Conservation (phyloP, 2,329 filamentous ascomycete genomes). For the Raffaelea arxii region DNA sequence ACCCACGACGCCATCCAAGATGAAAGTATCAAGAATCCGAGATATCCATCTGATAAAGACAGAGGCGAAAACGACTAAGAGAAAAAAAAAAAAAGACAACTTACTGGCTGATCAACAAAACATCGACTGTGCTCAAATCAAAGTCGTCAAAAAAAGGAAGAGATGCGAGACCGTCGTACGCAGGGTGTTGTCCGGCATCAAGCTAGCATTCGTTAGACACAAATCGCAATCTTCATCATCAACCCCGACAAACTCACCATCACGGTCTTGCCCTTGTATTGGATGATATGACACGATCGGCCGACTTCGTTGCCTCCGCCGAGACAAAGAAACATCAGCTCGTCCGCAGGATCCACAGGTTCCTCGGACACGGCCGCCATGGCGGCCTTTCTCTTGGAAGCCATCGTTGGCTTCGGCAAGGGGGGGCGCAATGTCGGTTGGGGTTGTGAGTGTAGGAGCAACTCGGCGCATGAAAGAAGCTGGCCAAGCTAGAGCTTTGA, state of each 20-base stretch:
- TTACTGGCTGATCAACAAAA: constrained; percentile 99
- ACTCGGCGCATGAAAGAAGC: too few species aligned
- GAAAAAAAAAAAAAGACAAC: constrained; percentile 22
- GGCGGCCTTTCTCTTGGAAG: constrained; percentile 85
- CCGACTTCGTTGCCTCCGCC: constrained; percentile 97
- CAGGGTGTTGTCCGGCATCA: constrained; percentile 93
- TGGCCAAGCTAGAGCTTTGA: too few species aligned
- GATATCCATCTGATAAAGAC: background rate
- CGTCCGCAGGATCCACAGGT: constrained; percentile 84
- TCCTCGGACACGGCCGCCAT: constrained; percentile 68
- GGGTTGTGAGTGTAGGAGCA: too few species aligned
- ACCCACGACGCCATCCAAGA: background rate
- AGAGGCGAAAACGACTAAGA: background rate
- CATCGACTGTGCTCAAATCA: constrained; percentile 91
- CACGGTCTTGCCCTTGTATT: constrained; percentile 98
- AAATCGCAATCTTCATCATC: too few species aligned
- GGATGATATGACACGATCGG: constrained; percentile 91
- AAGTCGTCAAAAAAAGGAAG: constrained; percentile 98
- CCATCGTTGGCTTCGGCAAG: too few species aligned
- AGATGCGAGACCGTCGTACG: constrained; percentile 85
- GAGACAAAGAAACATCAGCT: constrained; percentile 86
- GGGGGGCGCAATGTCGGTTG: too few species aligned
- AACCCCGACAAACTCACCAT: too few species aligned
- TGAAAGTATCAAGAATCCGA: background rate
- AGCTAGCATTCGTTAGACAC: constrained; percentile 56